Evolutionary conservation across 2,329 filamentous ascomycete genomes (phyloP), one percentile per base, ranked within the genome.

Genomic region (Triangularia verruculosa): DNA sequence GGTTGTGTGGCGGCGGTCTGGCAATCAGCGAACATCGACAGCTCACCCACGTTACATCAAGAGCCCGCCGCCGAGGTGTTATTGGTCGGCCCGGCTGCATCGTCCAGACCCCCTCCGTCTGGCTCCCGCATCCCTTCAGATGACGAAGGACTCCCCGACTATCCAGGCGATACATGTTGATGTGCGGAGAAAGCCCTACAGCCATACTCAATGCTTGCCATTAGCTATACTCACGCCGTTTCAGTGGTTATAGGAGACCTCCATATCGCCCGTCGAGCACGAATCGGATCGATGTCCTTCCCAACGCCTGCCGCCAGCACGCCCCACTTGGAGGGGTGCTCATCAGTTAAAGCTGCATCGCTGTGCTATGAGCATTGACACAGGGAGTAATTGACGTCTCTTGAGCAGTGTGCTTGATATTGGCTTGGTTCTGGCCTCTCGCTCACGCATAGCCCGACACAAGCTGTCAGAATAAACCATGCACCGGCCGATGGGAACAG

Each of bases 221-320:
- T 7, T 39, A 34, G 30, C 30, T 7, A 34, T 34, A 12, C 13
- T 3, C 30, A 34, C 34, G 4, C 8, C 13, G 13, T 47, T 11
- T 32, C 30, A 32, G 13, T 32, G 30, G 30, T 11, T 47, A 17
- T 15, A 47, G 25, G n/a, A 3, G 22, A 27, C 17, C 54, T 32
- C 30, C 54, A 32, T 25, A 20, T 11, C 13, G 54, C 7, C 56
- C 5, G 28, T 6, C 7, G 39, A 22, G 43, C 39, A 52, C 57
- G 34, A 59, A 59, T 59, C 57, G 39, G 57, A 47, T 59, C 27
- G 32, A 27, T 30, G 57, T 27, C 24, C 57, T 47, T 59, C 39
- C 57, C 24, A 39, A 17, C 39, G 39, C 24, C 39, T 59, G 57
- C 39, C 24, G 24, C 24, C 39, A 20, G 57, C 39, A 28, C 24